These are phyloP conservation scores for Arthroderma sp. DNA, from an alignment of 2,329 filamentous ascomycete species.

Conservation along the genomic window DNA sequence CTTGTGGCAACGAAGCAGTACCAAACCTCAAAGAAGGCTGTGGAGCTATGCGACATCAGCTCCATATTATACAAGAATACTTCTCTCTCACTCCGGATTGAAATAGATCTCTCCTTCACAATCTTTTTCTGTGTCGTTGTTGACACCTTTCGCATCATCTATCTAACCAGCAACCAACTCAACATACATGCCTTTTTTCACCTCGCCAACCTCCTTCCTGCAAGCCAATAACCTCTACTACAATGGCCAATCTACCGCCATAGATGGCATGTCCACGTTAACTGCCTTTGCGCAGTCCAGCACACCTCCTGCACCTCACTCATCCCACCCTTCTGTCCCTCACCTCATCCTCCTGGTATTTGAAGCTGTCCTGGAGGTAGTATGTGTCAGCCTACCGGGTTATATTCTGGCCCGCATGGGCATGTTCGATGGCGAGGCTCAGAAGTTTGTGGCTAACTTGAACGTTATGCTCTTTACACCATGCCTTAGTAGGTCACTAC, in stretches of 20 bases:
- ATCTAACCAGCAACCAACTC: not conserved
- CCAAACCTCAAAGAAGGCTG: too few relatives aligned
- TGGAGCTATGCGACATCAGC: too few relatives aligned
- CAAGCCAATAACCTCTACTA: constrained; percentile 1
- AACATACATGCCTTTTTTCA: constrained; percentile 4
- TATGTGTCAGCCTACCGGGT: constrained; percentile 86
- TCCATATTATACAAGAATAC: too few relatives aligned
- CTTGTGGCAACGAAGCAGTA: too few relatives aligned
- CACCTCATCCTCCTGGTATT: constrained; percentile 73
- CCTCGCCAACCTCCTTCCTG: constrained; percentile 6
- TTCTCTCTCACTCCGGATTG: too few relatives aligned
- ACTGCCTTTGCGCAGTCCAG: too few relatives aligned
- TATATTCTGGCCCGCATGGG: constrained; percentile 83
- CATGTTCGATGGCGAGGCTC: constrained; percentile 88
- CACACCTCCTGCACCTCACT: constrained; percentile 13
- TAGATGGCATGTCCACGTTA: not conserved
- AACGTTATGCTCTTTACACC: constrained; percentile 96
- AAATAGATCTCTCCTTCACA: too few relatives aligned
- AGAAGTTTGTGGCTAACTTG: constrained; percentile 92
- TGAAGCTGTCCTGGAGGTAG: constrained; percentile 85
- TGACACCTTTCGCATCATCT: not conserved
- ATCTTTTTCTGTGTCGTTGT: not conserved
- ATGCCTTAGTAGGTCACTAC: constrained; percentile 58
- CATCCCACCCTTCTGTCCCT: constrained; percentile 36
- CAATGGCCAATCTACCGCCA: not conserved